These are phyloP conservation scores for Flaveria ramosissima DNA, from an alignment of 129 eudicot species.

Conservation along the genomic window DNA sequence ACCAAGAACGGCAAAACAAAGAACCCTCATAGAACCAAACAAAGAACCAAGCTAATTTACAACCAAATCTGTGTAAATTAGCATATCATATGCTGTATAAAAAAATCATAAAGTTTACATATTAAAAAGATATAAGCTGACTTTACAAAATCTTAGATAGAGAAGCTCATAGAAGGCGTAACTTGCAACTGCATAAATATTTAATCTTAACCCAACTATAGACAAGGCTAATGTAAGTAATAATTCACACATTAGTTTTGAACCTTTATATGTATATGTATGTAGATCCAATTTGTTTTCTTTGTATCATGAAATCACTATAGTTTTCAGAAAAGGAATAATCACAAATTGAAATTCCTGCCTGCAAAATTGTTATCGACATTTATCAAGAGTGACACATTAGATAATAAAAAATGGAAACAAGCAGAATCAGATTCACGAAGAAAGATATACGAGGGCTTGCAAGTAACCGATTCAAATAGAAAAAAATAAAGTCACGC, in stretches of 20 bases:
- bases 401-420: neutral
- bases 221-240: neutral
- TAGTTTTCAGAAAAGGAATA: slow-evolving; percentile 4
- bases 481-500: neutral
- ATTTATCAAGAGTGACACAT: neutral
- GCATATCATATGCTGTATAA: slow-evolving; percentile 2
- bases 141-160: neutral
- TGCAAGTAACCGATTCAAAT: neutral
- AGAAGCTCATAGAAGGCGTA: neutral
- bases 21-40: too few species aligned
- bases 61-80: slow-evolving; percentile 1
- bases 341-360: neutral
- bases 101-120: neutral
- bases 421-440: neutral
- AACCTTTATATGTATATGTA: slow-evolving; percentile 4
- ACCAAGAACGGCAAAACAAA: neutral
- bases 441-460: neutral
- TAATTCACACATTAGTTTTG: neutral
- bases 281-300: slow-evolving; percentile 2
- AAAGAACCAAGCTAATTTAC: neutral
- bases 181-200: neutral
- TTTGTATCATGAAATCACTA: neutral
- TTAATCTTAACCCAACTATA: neutral
- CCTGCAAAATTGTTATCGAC: slow-evolving; percentile 9
- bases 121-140: neutral